phyloP scores from a whole-genome alignment of 1,139 yeast genomes.

The Sugiyamaella paludigena region DNA sequence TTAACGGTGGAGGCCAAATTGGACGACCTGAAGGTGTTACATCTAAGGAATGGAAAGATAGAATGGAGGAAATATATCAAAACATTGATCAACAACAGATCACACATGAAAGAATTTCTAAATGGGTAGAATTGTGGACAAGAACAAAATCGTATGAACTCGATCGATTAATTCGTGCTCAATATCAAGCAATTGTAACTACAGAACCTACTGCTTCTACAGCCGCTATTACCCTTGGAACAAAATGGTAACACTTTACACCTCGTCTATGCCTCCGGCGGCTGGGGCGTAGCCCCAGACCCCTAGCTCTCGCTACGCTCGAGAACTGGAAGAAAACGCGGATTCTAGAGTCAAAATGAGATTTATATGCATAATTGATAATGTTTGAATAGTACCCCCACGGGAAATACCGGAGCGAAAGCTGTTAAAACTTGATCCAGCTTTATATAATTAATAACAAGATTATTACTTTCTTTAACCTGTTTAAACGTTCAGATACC shows the following conservation, averaged over 20 bases:
- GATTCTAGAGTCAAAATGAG: no score
- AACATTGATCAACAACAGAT: conserved; percentile 25
- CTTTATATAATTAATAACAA: no score
- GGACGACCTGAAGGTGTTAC: conserved; percentile 44
- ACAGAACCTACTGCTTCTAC: conserved; percentile 14
- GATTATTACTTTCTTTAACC: no score
- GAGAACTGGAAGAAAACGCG: no score
- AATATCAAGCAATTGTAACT: conserved; percentile 22
- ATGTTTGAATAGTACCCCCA: no score
- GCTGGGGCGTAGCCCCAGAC: no score
- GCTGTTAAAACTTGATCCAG: no score
- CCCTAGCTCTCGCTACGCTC: no score
- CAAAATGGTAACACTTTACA: conserved; percentile 23
- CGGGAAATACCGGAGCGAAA: no score
- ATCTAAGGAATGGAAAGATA: conserved; percentile 37
- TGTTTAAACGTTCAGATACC: no score
- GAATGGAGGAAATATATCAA: conserved; percentile 33
- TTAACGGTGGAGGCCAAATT: conserved; percentile 95
- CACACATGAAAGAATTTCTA: conserved; percentile 3
- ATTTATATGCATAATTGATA: no score
- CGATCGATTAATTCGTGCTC: conserved; percentile 19
- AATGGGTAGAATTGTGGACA: conserved; percentile 19
- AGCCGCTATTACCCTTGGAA: conserved; percentile 26
- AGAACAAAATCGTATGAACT: background rate
- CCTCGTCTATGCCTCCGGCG: no score